A percentile compares a stretch with the other conserved stretches of the same genome.
Evolutionary conservation across 805 yeast genomes (phyloP).

Genomic region (Zygosaccharomyces lentus): DNA sequence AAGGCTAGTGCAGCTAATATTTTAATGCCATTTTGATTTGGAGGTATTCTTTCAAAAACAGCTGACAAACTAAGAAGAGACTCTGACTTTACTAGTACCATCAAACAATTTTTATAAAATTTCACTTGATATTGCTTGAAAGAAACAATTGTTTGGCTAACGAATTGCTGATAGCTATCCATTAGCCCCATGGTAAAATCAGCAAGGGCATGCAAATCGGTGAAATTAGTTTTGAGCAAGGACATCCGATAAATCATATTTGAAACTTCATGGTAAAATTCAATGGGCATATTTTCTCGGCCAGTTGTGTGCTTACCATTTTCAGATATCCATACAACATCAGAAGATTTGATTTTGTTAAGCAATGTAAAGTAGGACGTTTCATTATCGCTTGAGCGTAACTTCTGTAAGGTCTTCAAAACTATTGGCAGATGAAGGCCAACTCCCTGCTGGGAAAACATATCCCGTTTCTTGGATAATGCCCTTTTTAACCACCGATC

Average conservation of each 20-base stretch:
- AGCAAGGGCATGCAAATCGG: conserved; percentile 16
- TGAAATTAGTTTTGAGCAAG: conserved; percentile 3
- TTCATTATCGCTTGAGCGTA: conserved; percentile 18
- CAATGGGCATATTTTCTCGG: conserved; percentile 18
- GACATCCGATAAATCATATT: conserved; percentile 24
- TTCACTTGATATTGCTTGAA: conserved; percentile 7
- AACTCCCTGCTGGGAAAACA: neutral
- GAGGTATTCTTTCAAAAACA: conserved; percentile 6
- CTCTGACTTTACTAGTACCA: conserved; percentile 15
- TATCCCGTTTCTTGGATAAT: conserved; percentile 4
- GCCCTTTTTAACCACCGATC: conserved; percentile 25
- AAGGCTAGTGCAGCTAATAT: conserved; percentile 17
- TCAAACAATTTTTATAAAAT: conserved; percentile 19
- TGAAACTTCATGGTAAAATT: conserved; percentile 27
- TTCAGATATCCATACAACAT: conserved; percentile 23
- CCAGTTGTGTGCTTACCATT: conserved; percentile 9
- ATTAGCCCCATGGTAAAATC: conserved; percentile 22
- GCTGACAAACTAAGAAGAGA: conserved; percentile 15
- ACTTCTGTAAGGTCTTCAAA: conserved; percentile 21
- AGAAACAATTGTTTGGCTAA: conserved; percentile 7
- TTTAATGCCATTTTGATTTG: conserved; percentile 3
- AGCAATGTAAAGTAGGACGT: conserved; percentile 23
- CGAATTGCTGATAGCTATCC: conserved; percentile 10
- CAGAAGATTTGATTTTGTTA: conserved; percentile 20
- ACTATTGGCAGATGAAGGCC: conserved; percentile 16